Conservation (phyloP, 2,329 filamentous ascomycete species). For the Colletotrichum ledebouriae region DNA sequence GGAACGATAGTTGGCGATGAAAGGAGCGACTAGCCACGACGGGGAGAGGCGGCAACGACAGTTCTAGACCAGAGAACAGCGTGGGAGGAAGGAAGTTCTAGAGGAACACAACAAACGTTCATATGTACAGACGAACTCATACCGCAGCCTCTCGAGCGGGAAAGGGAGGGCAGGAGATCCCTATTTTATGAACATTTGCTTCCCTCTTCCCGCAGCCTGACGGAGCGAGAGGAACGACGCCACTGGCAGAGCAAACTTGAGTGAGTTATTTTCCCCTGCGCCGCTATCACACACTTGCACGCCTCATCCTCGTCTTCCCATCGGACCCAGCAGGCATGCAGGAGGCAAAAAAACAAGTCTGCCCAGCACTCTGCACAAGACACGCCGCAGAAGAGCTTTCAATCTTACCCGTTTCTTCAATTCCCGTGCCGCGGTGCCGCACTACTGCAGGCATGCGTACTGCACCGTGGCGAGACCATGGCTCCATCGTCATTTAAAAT, state of each 20-base stretch:
- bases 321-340: slow-evolving; percentile 21
- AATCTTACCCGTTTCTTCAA: neutral
- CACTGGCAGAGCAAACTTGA: slow-evolving; percentile 26
- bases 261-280: slow-evolving; percentile 13
- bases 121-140: neutral
- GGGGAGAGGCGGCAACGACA: neutral
- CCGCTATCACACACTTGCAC: slow-evolving; percentile 12
- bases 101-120: slow-evolving; percentile 6
- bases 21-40: slow-evolving; percentile 29
- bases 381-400: neutral
- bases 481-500: slow-evolving; percentile 38
- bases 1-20: slow-evolving; percentile 25
- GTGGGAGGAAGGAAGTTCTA: slow-evolving; percentile 10
- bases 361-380: neutral
- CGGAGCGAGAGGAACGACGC: slow-evolving; percentile 9
- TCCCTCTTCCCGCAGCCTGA: slow-evolving; percentile 15
- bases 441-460: slow-evolving; percentile 20
- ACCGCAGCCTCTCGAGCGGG: neutral
- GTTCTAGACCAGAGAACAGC: slow-evolving; percentile 37
- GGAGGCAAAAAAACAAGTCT: neutral
- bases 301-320: slow-evolving; percentile 20
- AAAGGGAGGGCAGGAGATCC: slow-evolving; percentile 2
- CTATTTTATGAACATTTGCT: slow-evolving; percentile 19
- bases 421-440: slow-evolving; percentile 27
- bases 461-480: slow-evolving; percentile 36